A percentile compares a stretch with the other conserved stretches of the same genome.
Evolutionary conservation across 169 alveolate genomes (phyloP).

Genomic region (Babesia sp.): DNA sequence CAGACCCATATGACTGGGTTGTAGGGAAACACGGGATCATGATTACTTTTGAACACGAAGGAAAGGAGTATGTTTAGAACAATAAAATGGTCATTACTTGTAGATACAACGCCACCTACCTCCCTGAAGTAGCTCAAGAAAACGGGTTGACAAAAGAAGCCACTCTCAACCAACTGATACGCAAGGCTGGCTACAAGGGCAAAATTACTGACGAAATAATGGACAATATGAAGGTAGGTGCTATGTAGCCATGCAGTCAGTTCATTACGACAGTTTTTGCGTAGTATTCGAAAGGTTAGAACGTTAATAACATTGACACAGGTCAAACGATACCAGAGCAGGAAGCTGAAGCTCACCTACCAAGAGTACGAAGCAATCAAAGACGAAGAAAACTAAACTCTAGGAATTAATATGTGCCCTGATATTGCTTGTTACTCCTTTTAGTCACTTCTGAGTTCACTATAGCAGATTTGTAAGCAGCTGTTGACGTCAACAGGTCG

Average conservation of each 20-base stretch:
- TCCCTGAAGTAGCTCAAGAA: slow-evolving; percentile 74
- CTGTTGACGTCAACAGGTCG: slow-evolving; percentile 54
- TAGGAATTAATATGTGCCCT: neutral
- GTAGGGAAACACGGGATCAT: slow-evolving; percentile 72
- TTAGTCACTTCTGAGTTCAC: slow-evolving; percentile 42
- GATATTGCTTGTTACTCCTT: slow-evolving; percentile 6
- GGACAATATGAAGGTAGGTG: slow-evolving; percentile 31
- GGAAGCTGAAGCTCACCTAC: slow-evolving; percentile 37
- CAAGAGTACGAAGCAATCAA: neutral
- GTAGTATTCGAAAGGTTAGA: too few species aligned
- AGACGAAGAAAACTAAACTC: neutral
- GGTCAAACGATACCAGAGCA: slow-evolving; percentile 59
- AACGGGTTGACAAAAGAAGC: slow-evolving; percentile 49
- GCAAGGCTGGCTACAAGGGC: slow-evolving; percentile 48
- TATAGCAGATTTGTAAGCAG: slow-evolving; percentile 62
- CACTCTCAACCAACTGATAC: slow-evolving; percentile 43
- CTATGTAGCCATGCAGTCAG: neutral
- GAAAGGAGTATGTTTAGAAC: slow-evolving; percentile 12
- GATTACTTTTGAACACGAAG: slow-evolving; percentile 43
- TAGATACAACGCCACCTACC: slow-evolving; percentile 71
- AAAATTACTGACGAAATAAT: slow-evolving; percentile 1
- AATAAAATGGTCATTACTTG: neutral
- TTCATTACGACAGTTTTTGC: neutral
- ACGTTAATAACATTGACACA: neutral
- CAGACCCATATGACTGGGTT: slow-evolving; percentile 68